Percentiles rank a stretch among this genome's conserved stretches.
Conservation (phyloP, 2,329 filamentous ascomycete genomes). For the Venturia nashicola region DNA sequence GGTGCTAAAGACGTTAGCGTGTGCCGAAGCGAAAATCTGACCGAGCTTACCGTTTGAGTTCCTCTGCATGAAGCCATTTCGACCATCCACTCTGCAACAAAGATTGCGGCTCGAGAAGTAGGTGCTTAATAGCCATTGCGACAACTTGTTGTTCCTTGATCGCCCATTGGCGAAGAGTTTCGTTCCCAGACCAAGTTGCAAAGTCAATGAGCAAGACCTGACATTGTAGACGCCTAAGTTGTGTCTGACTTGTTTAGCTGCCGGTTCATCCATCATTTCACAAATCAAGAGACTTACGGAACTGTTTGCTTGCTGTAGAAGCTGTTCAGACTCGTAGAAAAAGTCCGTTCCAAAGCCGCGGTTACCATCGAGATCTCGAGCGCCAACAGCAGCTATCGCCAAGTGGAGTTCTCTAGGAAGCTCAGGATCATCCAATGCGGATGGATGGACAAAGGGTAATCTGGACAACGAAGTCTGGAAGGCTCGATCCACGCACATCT, state of each 20-base stretch:
- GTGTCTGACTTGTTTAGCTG: background rate
- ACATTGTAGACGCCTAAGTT: background rate
- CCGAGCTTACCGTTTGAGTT: background rate
- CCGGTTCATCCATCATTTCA: too few species aligned
- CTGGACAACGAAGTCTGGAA: background rate
- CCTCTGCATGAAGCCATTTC: background rate
- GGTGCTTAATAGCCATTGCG: background rate
- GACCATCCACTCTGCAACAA: background rate
- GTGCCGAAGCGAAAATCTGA: background rate
- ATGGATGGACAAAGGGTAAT: background rate
- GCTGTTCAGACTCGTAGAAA: background rate
- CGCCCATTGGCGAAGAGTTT: background rate
- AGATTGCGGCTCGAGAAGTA: background rate
- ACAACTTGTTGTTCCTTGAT: constrained; percentile 1
- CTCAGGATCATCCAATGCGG: background rate
- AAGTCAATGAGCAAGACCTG: background rate
- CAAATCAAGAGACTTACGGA: background rate
- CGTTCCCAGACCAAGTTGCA: background rate
- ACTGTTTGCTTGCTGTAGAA: background rate
- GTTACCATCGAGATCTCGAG: background rate
- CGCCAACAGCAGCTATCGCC: background rate
- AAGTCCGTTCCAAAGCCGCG: background rate
- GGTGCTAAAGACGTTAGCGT: background rate
- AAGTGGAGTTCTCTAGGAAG: background rate
- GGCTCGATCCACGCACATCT: background rate